phyloP scores from a whole-genome alignment of 2,329 filamentous ascomycete genomes.

The Arthrobotrys sinensis region DNA sequence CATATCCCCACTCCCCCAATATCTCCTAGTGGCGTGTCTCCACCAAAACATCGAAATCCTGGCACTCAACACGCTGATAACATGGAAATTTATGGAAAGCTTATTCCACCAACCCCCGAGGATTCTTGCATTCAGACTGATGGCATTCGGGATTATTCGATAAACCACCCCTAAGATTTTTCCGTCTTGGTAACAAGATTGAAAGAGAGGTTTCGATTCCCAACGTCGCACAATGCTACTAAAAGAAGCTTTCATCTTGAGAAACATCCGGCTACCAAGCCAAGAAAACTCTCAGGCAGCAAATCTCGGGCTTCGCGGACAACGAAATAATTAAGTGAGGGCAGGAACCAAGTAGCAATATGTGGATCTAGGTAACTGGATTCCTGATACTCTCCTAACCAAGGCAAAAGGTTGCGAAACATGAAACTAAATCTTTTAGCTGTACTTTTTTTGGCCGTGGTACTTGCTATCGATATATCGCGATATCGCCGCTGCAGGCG shows the following conservation, averaged over 20 bases:
- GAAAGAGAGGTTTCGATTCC: neutral
- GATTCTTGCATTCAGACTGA: conserved; percentile 37
- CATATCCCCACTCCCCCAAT: conserved; percentile 25
- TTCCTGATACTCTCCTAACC: neutral
- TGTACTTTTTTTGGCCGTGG: neutral
- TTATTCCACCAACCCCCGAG: conserved; percentile 42
- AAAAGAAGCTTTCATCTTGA: conserved; percentile 10
- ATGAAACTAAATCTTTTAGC: neutral
- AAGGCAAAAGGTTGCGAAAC: neutral
- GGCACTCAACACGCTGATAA: conserved; percentile 10
- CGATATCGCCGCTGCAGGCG: conserved; percentile 42
- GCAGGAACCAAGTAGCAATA: conserved; percentile 2
- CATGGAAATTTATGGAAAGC: conserved; percentile 27
- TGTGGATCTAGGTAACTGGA: conserved; percentile 5
- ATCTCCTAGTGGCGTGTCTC: conserved; percentile 15
- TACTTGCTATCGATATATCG: conserved; percentile 28
- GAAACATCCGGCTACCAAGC: neutral
- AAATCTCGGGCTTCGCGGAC: conserved; percentile 7
- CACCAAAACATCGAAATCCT: conserved; percentile 21
- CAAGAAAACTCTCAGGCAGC: neutral
- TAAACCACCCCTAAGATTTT: neutral
- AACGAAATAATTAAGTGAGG: neutral
- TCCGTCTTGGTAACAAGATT: neutral
- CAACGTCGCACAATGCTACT: neutral
- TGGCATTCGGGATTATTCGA: conserved; percentile 11